These are phyloP conservation scores for Wickerhamiella brachini DNA, from an alignment of 805 yeast species.

Conservation along the genomic window DNA sequence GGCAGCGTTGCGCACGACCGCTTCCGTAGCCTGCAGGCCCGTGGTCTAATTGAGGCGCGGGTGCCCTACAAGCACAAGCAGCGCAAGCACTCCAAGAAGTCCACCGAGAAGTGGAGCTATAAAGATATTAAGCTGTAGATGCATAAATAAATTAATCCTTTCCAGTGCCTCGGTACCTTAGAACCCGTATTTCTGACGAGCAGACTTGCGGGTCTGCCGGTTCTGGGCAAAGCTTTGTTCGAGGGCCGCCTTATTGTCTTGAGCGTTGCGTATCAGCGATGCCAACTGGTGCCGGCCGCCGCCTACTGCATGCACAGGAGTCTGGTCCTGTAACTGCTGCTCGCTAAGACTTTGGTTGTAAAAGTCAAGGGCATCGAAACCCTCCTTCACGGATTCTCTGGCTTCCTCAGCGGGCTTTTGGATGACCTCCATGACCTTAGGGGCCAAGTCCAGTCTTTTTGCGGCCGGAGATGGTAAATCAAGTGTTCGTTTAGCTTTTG, in stretches of 20 bases:
- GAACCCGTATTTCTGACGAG: constrained; percentile 23
- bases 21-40: constrained; percentile 64
- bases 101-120: constrained; percentile 86
- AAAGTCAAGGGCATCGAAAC: constrained; percentile 28
- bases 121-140: constrained; percentile 45
- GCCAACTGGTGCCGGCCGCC: constrained; percentile 25
- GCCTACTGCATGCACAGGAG: constrained; percentile 18
- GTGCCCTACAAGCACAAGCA: constrained; percentile 44
- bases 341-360: constrained; percentile 20
- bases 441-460: constrained; percentile 3
- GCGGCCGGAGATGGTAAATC: background rate
- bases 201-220: constrained; percentile 17
- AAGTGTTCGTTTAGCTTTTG: background rate
- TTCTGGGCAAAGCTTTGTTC: constrained; percentile 21
- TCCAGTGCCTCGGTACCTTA: no score
- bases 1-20: constrained; percentile 77
- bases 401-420: background rate
- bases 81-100: constrained; percentile 55
- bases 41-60: constrained; percentile 80
- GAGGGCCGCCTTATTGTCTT: constrained; percentile 22
- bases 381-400: no score
- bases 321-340: background rate
- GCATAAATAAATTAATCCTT: constrained; percentile 3
- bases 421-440: constrained; percentile 2
- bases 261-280: constrained; percentile 21